Base-by-base conservation (phyloP, 257 asterid species). In the Leonotis leonurus region DNA sequence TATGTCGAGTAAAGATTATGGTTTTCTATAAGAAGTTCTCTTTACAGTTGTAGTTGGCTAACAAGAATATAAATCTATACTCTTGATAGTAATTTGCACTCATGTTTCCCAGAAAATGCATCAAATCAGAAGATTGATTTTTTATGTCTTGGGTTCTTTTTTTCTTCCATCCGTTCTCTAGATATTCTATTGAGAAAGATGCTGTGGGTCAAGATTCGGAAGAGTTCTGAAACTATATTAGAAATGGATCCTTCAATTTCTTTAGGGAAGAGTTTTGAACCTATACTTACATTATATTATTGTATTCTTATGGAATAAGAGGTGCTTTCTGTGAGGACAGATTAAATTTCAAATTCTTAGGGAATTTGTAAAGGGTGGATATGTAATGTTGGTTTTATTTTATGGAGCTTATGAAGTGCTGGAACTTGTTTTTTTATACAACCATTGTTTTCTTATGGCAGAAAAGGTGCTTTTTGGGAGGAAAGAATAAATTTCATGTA, bases 401-500 rank as follows among this genome's bases (percentile, higher is more conserved):
- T 20, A n/a, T 5, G n/a, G n/a, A n/a, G n/a, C n/a, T 9, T 26
- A 60, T 14, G 26, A 11, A 33, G 5, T 63, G 57, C 27, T 39
- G 62, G 16, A 8, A 60, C 62, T 55, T n/a, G 55, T 65, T 62
- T 62, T 36, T 6, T 3, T 3, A 22, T 22, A 17, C 8, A 12
- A 26, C 43, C 44, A n/a, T n/a, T 73, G 26, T 37, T 14, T 6
- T 69, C 65, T 13, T 32, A 51, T 57, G 16, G 69, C 83, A 84
- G 92, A 68, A 77, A 77, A 64, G 55, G 68, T 70, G 62, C 69
- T 56, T 54, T 46, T 10, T 65, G 68, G 27, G 71, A 77, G 60
- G 82, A 73, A 40, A 60, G 43, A 26, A 45, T 49, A 7, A 67
- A 56, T 45, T 70, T 66, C 37, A 61, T 71, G 54, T 55, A 70